These are phyloP conservation scores for Amaranthus tricolor DNA, from an alignment of 179 eudicot genomes.

Conservation along the genomic window DNA sequence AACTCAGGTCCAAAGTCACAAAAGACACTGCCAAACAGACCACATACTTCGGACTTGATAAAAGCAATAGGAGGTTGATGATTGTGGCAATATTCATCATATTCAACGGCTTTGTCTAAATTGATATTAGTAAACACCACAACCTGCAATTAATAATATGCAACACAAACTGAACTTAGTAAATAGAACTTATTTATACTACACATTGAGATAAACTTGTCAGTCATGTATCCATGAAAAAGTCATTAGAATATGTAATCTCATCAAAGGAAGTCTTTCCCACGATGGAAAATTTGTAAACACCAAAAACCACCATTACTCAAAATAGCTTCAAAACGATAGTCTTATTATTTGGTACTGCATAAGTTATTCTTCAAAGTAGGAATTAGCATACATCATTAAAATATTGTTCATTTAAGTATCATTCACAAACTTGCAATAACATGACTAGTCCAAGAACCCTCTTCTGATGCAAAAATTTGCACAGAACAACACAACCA, in stretches of 20 bases:
- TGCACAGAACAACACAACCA: neutral
- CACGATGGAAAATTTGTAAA: too few species aligned
- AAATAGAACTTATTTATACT: too few species aligned
- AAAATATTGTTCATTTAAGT: neutral
- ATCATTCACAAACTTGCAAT: neutral
- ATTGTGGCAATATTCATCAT: conserved; percentile 64
- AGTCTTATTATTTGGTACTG: neutral
- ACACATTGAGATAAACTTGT: too few species aligned
- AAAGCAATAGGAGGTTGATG: conserved; percentile 88
- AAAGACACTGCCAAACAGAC: conserved; percentile 80
- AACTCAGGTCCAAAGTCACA: conserved; percentile 91
- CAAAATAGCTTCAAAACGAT: too few species aligned
- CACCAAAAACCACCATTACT: too few species aligned
- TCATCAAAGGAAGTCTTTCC: neutral
- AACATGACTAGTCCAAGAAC: neutral
- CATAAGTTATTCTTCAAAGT: neutral
- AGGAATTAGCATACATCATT: neutral
- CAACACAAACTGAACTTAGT: neutral
- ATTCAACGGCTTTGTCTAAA: conserved; percentile 60
- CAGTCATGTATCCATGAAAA: neutral
- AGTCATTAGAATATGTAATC: neutral
- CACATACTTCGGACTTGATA: conserved; percentile 79
- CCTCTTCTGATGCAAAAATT: neutral
- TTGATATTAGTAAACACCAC: conserved; percentile 70
- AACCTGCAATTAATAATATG: conserved; percentile 46